Evolutionary conservation across 1,139 yeast genomes (phyloP).

Genomic region (Nakaseomyces glabratus): DNA sequence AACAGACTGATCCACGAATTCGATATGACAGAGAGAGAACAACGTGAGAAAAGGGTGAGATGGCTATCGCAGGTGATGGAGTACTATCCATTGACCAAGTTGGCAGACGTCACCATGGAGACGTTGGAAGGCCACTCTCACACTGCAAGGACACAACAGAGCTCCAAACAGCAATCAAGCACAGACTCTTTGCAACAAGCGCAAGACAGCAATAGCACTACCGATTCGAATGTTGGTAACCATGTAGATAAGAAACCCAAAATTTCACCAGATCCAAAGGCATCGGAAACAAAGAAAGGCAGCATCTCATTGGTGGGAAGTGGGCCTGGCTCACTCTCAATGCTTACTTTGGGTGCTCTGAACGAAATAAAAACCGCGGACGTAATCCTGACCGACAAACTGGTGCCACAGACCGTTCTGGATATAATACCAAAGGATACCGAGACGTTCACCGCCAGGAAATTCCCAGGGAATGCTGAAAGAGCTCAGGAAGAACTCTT

Average conservation of each 20-base stretch:
- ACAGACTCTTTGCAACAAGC: too few relatives aligned
- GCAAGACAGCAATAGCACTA: too few relatives aligned
- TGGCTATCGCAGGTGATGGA: conserved; percentile 91
- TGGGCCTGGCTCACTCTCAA: conserved; percentile 85
- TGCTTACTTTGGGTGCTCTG: conserved; percentile 78
- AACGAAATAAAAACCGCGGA: conserved; percentile 78
- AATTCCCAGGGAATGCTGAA: conserved; percentile 96
- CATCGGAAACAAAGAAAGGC: conserved; percentile 34
- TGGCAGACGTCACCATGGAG: conserved; percentile 35
- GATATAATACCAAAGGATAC: conserved; percentile 70
- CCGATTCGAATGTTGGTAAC: neutral
- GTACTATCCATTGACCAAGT: conserved; percentile 66
- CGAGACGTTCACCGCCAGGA: conserved; percentile 75
- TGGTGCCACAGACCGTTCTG: conserved; percentile 82
- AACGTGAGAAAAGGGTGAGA: conserved; percentile 54
- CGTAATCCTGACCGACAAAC: conserved; percentile 76
- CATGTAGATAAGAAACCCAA: conserved; percentile 3
- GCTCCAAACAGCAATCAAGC: too few relatives aligned
- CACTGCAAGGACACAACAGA: too few relatives aligned
- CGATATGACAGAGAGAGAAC: conserved; percentile 43
- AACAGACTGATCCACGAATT: conserved; percentile 58
- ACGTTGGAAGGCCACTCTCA: conserved; percentile 17
- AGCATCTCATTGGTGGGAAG: conserved; percentile 76
- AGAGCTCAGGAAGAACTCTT: conserved; percentile 81
- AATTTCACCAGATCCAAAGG: neutral